Base-by-base conservation (phyloP, 2,329 filamentous ascomycete species). In the Arthroderma sp. region DNA sequence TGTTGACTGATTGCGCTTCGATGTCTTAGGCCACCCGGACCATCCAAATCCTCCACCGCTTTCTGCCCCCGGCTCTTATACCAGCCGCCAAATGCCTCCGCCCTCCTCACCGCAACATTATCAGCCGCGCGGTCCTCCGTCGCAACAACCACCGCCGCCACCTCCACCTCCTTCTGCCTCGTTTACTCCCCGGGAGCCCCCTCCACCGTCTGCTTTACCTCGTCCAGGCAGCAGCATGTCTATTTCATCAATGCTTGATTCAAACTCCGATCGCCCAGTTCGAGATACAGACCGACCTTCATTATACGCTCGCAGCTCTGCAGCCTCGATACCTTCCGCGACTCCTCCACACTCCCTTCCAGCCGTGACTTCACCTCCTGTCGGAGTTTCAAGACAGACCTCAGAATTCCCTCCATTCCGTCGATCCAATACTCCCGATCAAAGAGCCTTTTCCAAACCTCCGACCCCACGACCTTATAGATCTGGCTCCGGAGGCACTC, bases 361-460 rank as follows among this genome's bases (percentile, higher is more conserved):
- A 11, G 54, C 58, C 29, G 63, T 61, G 27, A 69, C 68, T 64
- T 71, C 58, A 45, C 69, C 61, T 50, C 66, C 64, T 8, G 63
- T 56, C 37, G 64, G 57, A 36, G 64, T 56, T 36, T 56, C 57
- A 43, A 65, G 64, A 53, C 66, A 56, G 53, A 63, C 71, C 2
- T 63, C 75, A 48, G 80, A 83, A 11, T 82, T 82, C 52, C 68
- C 66, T 42, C 70, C 73, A 4, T 82, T 75, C 58, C 72, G 80
- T 50, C 72, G 82, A 48, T 82, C 82, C 2, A 78, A 83, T 47
- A 86, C 82, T 0, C 83, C 83, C n/a, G 82, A 86, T 38, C 78
- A 80, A 34, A 37, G 15, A 49, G 68, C 72, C 39, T 71, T 45
- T 76, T 77, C 64, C 69, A 78, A 60, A 51, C 54, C 54, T 6